phyloP scores from a whole-genome alignment of 169 alveolate species.

The Miamiensis avidus region DNA sequence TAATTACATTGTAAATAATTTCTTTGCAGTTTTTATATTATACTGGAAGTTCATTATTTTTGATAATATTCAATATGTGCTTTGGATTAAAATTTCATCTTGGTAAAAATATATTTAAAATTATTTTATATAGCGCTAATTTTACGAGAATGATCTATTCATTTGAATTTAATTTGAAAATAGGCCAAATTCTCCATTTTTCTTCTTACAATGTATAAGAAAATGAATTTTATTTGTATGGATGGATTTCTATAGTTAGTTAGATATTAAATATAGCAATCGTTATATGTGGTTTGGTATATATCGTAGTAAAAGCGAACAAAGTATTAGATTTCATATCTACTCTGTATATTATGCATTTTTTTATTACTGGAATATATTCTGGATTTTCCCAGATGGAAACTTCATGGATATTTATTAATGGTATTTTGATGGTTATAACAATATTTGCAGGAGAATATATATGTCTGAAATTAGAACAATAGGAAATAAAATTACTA shows the following conservation, averaged over 20 bases:
- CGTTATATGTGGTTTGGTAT: slow-evolving; percentile 2
- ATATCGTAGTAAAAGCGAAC: slow-evolving; percentile 14
- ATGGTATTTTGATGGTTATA: not conserved
- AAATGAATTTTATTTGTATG: not conserved
- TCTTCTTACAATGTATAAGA: not conserved
- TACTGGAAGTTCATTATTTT: not conserved
- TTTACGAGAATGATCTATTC: not conserved
- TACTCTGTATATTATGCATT: slow-evolving; percentile 7
- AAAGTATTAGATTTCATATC: slow-evolving; percentile 21
- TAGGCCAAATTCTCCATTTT: slow-evolving; percentile 18
- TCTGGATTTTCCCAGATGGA: not conserved
- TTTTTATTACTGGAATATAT: not conserved
- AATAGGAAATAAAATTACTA: slow-evolving; percentile 5
- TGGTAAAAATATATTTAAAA: not conserved
- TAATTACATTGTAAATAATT: slow-evolving; percentile 1
- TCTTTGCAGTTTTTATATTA: slow-evolving; percentile 16
- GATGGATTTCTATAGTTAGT: not conserved
- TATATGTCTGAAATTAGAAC: slow-evolving; percentile 11
- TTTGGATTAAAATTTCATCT: not conserved
- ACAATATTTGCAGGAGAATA: slow-evolving; percentile 12
- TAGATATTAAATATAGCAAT: slow-evolving; percentile 11
- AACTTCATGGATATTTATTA: slow-evolving; percentile 5
- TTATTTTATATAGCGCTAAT: not conserved
- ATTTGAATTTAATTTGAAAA: not conserved
- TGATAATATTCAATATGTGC: not conserved